Percentiles rank a stretch among this genome's conserved stretches.
Evolutionary conservation across 169 alveolate species (phyloP).

Genomic region (Cryptosporidium ubiquitum): DNA sequence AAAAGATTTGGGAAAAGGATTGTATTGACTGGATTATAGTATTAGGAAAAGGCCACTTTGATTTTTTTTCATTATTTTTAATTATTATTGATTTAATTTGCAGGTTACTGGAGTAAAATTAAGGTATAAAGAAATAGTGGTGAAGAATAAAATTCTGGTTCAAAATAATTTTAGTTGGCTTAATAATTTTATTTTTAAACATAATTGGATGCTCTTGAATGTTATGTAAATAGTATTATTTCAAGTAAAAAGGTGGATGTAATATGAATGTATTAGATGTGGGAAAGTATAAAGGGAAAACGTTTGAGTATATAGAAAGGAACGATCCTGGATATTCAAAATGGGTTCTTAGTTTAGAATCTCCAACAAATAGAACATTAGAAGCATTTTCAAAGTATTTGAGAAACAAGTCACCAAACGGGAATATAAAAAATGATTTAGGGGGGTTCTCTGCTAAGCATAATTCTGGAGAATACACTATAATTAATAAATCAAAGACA

Average conservation of each 20-base stretch:
- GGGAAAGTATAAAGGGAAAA: conserved; percentile 61
- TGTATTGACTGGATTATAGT: neutral
- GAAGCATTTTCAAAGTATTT: conserved; percentile 52
- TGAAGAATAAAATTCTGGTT: neutral
- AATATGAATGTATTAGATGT: conserved; percentile 64
- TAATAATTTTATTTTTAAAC: neutral
- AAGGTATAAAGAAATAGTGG: neutral
- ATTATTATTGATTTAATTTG: too few relatives aligned
- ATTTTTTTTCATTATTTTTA: too few relatives aligned
- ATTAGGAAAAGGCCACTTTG: neutral
- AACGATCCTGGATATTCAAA: conserved; percentile 71
- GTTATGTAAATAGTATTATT: neutral
- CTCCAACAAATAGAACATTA: conserved; percentile 47
- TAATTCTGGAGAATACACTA: neutral
- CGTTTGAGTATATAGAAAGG: conserved; percentile 52
- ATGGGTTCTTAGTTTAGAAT: conserved; percentile 61
- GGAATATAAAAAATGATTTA: neutral
- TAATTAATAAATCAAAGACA: neutral
- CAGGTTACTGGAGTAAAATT: neutral
- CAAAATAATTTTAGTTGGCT: neutral
- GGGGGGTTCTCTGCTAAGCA: neutral
- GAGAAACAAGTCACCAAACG: neutral
- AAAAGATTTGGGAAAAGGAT: too few relatives aligned
- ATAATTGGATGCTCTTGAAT: neutral
- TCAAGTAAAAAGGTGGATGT: neutral